Base-by-base conservation (phyloP, 2,329 filamentous ascomycete genomes). In the Xylariaceae sp. region DNA sequence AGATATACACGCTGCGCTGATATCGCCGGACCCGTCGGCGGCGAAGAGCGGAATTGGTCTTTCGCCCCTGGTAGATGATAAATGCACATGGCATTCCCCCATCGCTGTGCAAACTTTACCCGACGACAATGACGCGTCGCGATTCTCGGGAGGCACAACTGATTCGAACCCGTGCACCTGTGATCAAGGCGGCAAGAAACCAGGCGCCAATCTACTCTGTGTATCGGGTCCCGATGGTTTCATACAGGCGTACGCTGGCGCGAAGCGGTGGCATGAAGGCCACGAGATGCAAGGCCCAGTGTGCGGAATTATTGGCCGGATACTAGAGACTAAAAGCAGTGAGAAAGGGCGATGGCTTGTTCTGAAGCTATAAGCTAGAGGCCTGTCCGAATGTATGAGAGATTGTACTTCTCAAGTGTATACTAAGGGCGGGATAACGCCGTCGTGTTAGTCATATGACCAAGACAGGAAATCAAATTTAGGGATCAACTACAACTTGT, bases 191-290 rank as follows among this genome's bases (percentile, higher is more conserved):
- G 5, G 37, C 1, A 6, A 11, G 19, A 27, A 16, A 25, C 58
- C 67, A 1, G 74, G 78, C 1, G 79, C 76, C 52, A 83, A 82
- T 48, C 64, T 95, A 17, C 71, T 96, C n/a, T 73, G 95, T 45
- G 79, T 97, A 1, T 95, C 90, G 1, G 93, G 93, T 0, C 92
- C 93, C 0, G 88, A 95, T 43, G 92, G 93, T 1, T 97, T 97
- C 67, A 77, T 97, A 32, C 77, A 79, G 35, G 78, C 85, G 53
- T 88, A 86, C 67, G 88, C 89, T 2, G 92, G 93, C 1, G 73
- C 82, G 8, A 95, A 95, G 67, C 68, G 79, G 3, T 94, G 88
- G 86, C 70, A 75, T 10, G 76, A 77, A 22, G 88, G 89, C 0
- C 71, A 72, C 46, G 86, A 95, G 66, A 72, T 79, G 10, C 90